Base-by-base conservation (phyloP, 2,329 filamentous ascomycete genomes). In the Cladorrhinum sp. region DNA sequence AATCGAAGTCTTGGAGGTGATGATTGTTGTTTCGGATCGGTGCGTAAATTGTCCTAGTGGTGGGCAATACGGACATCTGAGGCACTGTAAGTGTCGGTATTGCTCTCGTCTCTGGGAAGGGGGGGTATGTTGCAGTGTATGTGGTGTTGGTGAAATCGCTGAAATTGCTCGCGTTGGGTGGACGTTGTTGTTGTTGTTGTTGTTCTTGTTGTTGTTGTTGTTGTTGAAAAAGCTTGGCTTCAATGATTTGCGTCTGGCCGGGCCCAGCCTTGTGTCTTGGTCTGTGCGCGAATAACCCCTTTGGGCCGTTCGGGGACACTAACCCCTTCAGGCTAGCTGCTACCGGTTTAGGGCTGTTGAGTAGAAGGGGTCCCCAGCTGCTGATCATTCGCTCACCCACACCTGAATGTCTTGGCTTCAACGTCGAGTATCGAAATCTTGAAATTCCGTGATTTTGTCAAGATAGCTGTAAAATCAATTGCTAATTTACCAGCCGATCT, bases 331-430 rank as follows among this genome's bases (percentile, higher is more conserved):
- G n/a, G 56, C 36, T 53, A 53, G 50, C 20, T 16, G 29, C 12
- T 18, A n/a, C 10, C 29, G 22, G 27, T 51, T 52, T 58, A 58
- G 29, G 56, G 56, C 56, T 58, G 50, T 24, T 5, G 49, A 27
- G 18, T 8, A 24, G 13, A 45, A 45, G 45, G 45, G 45, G 45
- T 50, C 22, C 45, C 45, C 45, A 50, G 45, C 16, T 50, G 45
- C 45, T 10, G 45, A 50, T 50, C 45, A 50, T 18, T 10, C 20
- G 2, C 23, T 25, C 41, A 5, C 41, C 41, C 41, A 22, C 41
- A 45, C 41, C 41, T 45, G 5, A 18, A 45, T 45, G 41, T 45
- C 41, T 45, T 45, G 41, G 41, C 41, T 45, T 45, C n/a, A 45
- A 45, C 41, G 41, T 45, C 41, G 18, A 45, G 6, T 18, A 13